Base-by-base conservation (phyloP, 1,139 yeast species). In the Meyerozyma carpophila region DNA sequence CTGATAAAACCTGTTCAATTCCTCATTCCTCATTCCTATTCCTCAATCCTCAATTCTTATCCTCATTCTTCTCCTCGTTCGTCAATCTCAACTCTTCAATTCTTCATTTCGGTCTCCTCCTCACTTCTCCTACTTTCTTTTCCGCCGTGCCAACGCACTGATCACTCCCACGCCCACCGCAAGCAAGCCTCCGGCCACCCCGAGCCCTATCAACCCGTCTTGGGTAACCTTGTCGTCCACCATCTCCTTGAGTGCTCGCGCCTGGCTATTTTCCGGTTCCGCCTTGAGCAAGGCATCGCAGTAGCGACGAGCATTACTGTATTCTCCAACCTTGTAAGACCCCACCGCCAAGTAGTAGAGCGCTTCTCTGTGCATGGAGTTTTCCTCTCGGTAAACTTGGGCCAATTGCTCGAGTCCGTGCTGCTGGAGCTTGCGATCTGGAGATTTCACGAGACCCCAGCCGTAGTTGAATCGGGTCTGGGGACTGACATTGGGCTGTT, bases 401-500 rank as follows among this genome's bases (percentile, higher is more conserved):
- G 93, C 77, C 47, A 94, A 70, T 32, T 91, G 73, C 45, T 79
- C 81, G 24, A 94, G 81, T 0, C 98, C 99, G 44, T 83, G 73
- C 52, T 83, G 77, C 57, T 88, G 95, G 47, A 86, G 83, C 41
- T 72, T 73, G 21, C 72, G 71, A 39, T 72, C 68, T 41, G 64
- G 57, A 5, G 95, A 81, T 59, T 90, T 90, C 49, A 94, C 79
- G 43, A 93, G 70, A 1, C 95, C 98, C 98, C 99, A 94, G 1
- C 97, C 95, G 56, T 87, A 88, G 63, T 93, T 94, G 73, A 94
- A 94, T 47, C 82, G 78, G 4, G 96, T 84, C 61, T 89, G 97
- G 0, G 88, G 75, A 0, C 90, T 75, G 1, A 89, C 91, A 41
- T 77, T 70, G 8, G 94, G 95, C 36, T 86, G 83, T 61, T 94